Evolutionary conservation across 441 rosid genomes (phyloP), one percentile per base, ranked within the genome.

Genomic region (Mallotus repandus): DNA sequence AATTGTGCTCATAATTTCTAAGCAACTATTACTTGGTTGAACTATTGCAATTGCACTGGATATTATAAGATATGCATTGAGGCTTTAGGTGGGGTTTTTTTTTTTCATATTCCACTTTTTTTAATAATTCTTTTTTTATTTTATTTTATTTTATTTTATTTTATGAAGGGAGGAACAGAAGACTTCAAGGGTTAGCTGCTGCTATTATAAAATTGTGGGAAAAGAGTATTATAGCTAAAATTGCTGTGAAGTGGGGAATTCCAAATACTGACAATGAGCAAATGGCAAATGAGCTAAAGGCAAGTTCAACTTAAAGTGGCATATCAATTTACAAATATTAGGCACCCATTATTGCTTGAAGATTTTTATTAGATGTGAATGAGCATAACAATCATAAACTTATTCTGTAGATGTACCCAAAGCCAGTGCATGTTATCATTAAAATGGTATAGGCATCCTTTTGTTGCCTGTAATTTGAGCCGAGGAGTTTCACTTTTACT

Each of bases 211-310:
- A 88, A 76, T 75, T 93, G 78, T 93, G 98, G 98, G 86, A 91
- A 83, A 89, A 73, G 63, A 80, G 89, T 85, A 74, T 80, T 63
- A 84, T 93, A 59, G 96, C 87, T 65, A 93, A 93, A 85, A 86
- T 93, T 81, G 89, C 96, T 32, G 86, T 93, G 75, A 93, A 93
- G 80, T 88, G 96, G 98, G 98, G 97, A 68, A 78, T 84, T 77
- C 86, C 79, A 41, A 91, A 91, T 77, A 84, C 90, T 14, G 80
- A 83, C 85, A 91, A 89, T 86, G 92, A 88, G 79, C 86, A 84
- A 79, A 93, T 93, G 98, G 96, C 94, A 21, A 63, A 86, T 72
- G 91, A 89, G 79, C 84, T 93, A 63, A 93, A 91, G 93, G 98
- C 75, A 78, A 82, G 82, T 81, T 38, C 38, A 35, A 45, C 14